Evolutionary conservation across 1,139 yeast species (phyloP).

Genomic region (Suhomyces anneliseae): DNA sequence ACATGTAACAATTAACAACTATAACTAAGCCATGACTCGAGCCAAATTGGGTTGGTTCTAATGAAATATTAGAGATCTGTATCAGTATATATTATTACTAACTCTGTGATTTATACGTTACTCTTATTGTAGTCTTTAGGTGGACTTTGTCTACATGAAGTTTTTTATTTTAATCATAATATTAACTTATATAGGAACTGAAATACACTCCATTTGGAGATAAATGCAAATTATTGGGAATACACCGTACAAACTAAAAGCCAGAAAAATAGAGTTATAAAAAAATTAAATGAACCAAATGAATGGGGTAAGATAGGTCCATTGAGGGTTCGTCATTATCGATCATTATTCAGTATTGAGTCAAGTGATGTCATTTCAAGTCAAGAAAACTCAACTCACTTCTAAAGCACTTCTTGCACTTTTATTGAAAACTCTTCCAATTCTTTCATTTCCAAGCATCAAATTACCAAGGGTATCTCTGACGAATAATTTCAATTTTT

Average conservation of each 20-base stretch:
- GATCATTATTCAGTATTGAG: no score
- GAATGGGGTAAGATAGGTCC: no score
- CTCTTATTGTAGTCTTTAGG: neutral
- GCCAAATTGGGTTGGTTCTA: no score
- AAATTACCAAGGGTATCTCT: constrained; percentile 59
- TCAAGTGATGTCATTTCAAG: no score
- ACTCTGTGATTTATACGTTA: no score
- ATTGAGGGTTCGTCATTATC: neutral
- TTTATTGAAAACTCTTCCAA: constrained; percentile 51
- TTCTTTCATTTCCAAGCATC: constrained; percentile 69
- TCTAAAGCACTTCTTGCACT: neutral
- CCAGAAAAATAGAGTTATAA: neutral
- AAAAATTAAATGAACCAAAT: neutral
- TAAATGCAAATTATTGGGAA: constrained; percentile 3
- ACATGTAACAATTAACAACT: no score
- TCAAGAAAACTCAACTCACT: neutral
- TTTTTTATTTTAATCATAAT: neutral
- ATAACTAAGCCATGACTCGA: no score
- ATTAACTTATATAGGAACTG: neutral
- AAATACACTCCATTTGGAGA: neutral
- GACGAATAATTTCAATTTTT: constrained; percentile 44
- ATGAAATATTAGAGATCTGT: no score
- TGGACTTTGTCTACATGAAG: neutral
- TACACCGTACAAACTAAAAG: neutral
- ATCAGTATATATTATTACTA: no score